Conservation (phyloP, 2,329 filamentous ascomycete species). For the Stagonosporopsis vannaccii region DNA sequence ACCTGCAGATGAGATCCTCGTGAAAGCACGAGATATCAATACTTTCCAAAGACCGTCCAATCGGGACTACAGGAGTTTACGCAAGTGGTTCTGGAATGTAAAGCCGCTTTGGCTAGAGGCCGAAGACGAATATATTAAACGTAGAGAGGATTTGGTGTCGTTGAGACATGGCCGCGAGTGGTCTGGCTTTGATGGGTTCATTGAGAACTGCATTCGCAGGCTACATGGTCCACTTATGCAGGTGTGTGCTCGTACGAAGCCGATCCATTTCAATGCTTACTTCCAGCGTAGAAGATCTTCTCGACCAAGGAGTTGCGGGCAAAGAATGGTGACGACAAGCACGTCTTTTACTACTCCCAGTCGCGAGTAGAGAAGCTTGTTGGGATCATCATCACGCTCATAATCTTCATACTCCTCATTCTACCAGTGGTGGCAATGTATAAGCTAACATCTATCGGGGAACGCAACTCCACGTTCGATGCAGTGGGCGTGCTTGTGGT, state of each 20-base stretch:
- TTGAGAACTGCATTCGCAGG: slow-evolving; percentile 29
- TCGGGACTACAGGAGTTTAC: slow-evolving; percentile 43
- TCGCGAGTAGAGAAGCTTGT: slow-evolving; percentile 45
- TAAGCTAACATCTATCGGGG: slow-evolving; percentile 36
- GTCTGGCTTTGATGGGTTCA: slow-evolving; percentile 45
- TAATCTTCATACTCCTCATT: slow-evolving; percentile 50
- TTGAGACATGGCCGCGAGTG: slow-evolving; percentile 46
- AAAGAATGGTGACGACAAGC: slow-evolving; percentile 35
- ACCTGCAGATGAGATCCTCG: slow-evolving; percentile 35
- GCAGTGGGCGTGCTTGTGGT: slow-evolving; percentile 52
- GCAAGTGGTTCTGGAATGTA: slow-evolving; percentile 38
- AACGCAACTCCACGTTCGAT: slow-evolving; percentile 42
- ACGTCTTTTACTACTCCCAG: slow-evolving; percentile 41
- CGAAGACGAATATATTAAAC: slow-evolving; percentile 37
- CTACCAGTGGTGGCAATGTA: slow-evolving; percentile 50
- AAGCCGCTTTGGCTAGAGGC: slow-evolving; percentile 33
- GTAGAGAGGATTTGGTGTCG: slow-evolving; percentile 48
- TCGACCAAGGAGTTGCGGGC: slow-evolving; percentile 38
- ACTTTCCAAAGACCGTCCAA: slow-evolving; percentile 44
- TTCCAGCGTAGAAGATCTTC: slow-evolving; percentile 47
- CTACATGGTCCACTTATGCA: neutral
- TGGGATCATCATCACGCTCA: slow-evolving; percentile 45
- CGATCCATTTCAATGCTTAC: too few species aligned
- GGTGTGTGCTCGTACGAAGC: too few species aligned
- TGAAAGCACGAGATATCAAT: slow-evolving; percentile 42